These are phyloP conservation scores for Musa beccarii DNA, from an alignment of 176 grass and related monocot genomes.

Conservation along the genomic window DNA sequence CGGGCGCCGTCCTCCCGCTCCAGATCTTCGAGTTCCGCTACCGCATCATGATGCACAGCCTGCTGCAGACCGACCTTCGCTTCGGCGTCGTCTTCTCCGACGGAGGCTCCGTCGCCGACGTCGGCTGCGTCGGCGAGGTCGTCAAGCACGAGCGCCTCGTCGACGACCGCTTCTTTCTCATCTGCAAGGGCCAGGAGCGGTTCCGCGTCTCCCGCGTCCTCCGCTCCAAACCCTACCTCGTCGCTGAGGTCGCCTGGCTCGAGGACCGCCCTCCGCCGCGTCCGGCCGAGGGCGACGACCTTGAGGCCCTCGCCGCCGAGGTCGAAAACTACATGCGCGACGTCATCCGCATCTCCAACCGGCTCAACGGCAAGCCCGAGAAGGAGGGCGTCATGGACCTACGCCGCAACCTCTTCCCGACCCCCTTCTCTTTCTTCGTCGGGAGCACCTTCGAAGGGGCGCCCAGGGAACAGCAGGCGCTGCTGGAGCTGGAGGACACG, in stretches of 20 bases:
- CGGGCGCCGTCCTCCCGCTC: slow-evolving; percentile 62
- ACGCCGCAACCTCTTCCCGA: slow-evolving; percentile 71
- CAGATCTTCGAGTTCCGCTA: slow-evolving; percentile 99
- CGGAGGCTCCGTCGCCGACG: slow-evolving; percentile 40
- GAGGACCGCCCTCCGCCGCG: slow-evolving; percentile 84
- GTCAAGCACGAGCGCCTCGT: slow-evolving; percentile 91
- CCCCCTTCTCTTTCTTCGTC: slow-evolving; percentile 95
- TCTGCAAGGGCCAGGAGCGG: slow-evolving; percentile 97
- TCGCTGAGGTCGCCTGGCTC: slow-evolving; percentile 88
- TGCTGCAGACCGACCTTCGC: slow-evolving; percentile 83
- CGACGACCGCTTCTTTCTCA: slow-evolving; percentile 98
- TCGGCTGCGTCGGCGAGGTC: slow-evolving; percentile 91
- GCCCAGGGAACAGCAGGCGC: slow-evolving; percentile 85
- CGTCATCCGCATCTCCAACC: slow-evolving; percentile 90
- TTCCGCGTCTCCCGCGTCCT: slow-evolving; percentile 66
- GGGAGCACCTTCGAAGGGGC: slow-evolving; percentile 84
- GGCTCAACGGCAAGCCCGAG: slow-evolving; percentile 83
- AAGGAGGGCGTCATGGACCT: slow-evolving; percentile 53
- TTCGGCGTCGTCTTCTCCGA: slow-evolving; percentile 56
- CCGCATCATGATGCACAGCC: slow-evolving; percentile 96
- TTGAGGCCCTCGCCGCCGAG: slow-evolving; percentile 64
- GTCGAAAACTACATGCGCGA: slow-evolving; percentile 85
- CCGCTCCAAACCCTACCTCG: slow-evolving; percentile 80
- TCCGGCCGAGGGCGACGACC: slow-evolving; percentile 42
- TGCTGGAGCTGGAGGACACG: slow-evolving; percentile 97